Base-by-base conservation (phyloP, 1,139 yeast genomes). In the Yamadazyma spencermartinsiae region DNA sequence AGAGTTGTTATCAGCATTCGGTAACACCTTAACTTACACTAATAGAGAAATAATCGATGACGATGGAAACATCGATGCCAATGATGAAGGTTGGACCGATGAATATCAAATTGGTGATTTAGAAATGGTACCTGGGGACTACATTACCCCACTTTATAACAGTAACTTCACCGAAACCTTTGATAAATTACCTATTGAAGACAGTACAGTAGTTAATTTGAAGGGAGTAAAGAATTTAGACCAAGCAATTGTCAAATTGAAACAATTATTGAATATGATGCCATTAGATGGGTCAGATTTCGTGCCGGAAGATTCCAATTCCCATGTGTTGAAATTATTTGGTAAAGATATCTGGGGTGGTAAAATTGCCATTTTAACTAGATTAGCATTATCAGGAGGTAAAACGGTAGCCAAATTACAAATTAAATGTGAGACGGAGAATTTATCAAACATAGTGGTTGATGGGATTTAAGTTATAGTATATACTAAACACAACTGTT, bases 91-190 rank as follows among this genome's bases (percentile, higher is more conserved):
- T 3, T 88, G 84, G 76, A 84, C 86, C 43, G 98, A 92, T 61
- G 96, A 89, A 63, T 92, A 90, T 64, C 94, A 85, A 58, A 78
- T 92, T 49, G 97, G 90, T 60, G 85, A 85, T 46, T 71, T 90
- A 57, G 82, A 79, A 43, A 59, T 92, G 39, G 68, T 68, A 28
- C 85, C 94, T 11, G 96, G 96, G 34, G 97, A 89, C 60, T 92
- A 82, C 63, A 73, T 89, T 40, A 64, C 68, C 39, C 95, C 96
- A 38, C 73, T 88, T 23, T 89, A 80, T 60, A 79, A 85, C 47
- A 87, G 94, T 39, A 80, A 82, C 64, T 90, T 90, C 59, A 78
- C 85, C 6, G 71, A 78, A 37, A 67, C 79, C 27, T 90, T 85
- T 72, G 96, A 87, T 52, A 87, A 80, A 60, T 73, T 90, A 48